Percentiles rank a stretch among this genome's conserved stretches.
Conservation (phyloP, 2,329 filamentous ascomycete genomes). For the Colletotrichum chrysophilum region DNA sequence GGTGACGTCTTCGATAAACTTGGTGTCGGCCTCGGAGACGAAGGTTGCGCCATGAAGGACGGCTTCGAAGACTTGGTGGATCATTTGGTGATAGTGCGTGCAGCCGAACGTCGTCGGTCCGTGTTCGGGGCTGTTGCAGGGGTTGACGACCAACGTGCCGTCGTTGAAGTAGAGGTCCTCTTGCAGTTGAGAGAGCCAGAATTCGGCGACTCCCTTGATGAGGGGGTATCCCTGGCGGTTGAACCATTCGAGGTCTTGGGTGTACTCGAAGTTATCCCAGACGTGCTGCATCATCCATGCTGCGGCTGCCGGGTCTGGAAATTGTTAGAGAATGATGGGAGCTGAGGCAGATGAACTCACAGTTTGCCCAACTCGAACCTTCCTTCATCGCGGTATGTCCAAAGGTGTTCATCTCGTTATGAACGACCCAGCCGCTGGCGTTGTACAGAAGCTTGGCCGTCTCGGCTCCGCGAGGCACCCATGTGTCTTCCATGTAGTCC, state of each 20-base stretch:
- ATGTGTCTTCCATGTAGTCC: conserved; percentile 58
- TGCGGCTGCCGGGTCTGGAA: conserved; percentile 46
- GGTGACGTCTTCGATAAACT: conserved; percentile 41
- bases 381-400: conserved; percentile 54
- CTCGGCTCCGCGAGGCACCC: conserved; percentile 56
- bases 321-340: conserved; percentile 33
- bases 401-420: conserved; percentile 65
- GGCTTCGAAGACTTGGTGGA: conserved; percentile 47
- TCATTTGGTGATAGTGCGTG: conserved; percentile 57
- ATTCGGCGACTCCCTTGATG: conserved; percentile 57
- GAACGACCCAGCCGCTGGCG: conserved; percentile 59
- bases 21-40: conserved; percentile 28
- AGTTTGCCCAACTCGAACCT: conserved; percentile 34
- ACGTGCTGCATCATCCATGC: conserved; percentile 68
- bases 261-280: conserved; percentile 62
- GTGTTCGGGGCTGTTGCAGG: conserved; percentile 64
- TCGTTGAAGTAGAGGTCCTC: conserved; percentile 55
- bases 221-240: conserved; percentile 54
- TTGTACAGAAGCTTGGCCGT: conserved; percentile 60
- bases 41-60: conserved; percentile 32
- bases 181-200: conserved; percentile 61
- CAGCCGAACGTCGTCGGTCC: conserved; percentile 60
- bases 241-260: conserved; percentile 51
- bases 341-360: conserved; percentile 14
- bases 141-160: conserved; percentile 58